Evolutionary conservation across 306 rosid genomes (phyloP), one percentile per base, ranked within the genome.

Genomic region (Amphicarpaea edgeworthii): DNA sequence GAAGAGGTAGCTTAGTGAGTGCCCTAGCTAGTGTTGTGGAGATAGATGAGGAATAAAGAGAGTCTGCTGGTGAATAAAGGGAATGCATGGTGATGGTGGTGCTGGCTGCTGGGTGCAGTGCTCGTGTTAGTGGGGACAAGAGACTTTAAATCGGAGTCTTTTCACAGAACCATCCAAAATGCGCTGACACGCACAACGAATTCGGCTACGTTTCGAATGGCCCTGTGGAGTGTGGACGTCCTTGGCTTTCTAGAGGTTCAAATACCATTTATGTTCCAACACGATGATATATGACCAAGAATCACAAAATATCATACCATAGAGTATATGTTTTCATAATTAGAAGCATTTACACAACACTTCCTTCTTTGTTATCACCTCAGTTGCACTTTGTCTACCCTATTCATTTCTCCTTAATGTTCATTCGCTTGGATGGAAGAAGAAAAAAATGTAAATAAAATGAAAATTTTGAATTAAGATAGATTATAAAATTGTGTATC

Each of bases 11-110:
- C 30, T 46, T 46, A 19, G 73, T 38, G 41, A 50, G 61, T 43
- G 54, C 12, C 64, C 21, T 70, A 70, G 73, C 21, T 70, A 70
- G 73, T 12, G 41, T 24, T 11, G 53, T 41, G 42, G 87, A 85
- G 77, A 72, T 81, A 85, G 77, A 72, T 81, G 55, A 81, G 83
- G 80, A 86, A 83, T 68, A 85, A 85, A 70, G 85, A 21, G 23
- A 3, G 40, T 7, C 1, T 2, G 40, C 7, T 34, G 40, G 40
- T 34, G 40, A 34, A 30, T 30, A 30, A 30, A 34, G 40, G 40
- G 40, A 11, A 62, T 12, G 32, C 59, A 28, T 28, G 30, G 9
- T 20, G 49, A 68, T 66, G 23, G 70, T 70, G 82, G 66, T 70
- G 82, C 21, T 78, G n/a, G 24, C n/a, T n/a, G n/a, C n/a, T n/a